Conservation (phyloP, 768 basidiomycete genomes). For the Erythrobasidium yunnanense region DNA sequence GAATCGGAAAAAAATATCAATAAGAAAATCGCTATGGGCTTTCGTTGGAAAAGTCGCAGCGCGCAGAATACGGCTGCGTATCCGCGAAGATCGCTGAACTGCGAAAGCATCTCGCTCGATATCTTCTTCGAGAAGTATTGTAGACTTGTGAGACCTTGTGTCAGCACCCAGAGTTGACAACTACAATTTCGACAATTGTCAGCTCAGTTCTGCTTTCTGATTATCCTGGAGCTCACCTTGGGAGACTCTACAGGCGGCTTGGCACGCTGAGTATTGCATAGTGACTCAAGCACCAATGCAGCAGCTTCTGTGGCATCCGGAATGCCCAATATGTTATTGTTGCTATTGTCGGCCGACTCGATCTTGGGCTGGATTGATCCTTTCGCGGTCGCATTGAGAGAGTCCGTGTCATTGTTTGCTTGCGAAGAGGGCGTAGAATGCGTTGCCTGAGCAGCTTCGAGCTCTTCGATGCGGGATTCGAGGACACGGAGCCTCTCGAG, state of each 20-base stretch:
- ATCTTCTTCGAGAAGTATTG: neutral
- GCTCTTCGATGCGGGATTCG: constrained; percentile 5
- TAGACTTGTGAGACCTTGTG: neutral
- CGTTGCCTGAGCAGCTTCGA: neutral
- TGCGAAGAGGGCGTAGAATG: neutral
- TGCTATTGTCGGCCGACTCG: neutral
- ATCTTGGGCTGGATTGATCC: neutral
- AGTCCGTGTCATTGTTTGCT: no score
- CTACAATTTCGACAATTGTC: no score
- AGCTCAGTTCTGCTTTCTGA: no score
- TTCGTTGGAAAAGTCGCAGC: neutral
- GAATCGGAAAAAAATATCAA: neutral
- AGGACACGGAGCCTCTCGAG: neutral
- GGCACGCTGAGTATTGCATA: neutral
- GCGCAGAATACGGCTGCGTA: neutral
- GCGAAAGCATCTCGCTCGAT: neutral
- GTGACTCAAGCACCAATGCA: neutral
- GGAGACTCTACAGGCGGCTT: no score
- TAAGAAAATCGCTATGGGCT: neutral
- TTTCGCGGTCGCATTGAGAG: no score
- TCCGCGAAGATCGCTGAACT: neutral
- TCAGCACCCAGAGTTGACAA: no score
- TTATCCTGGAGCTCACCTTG: no score
- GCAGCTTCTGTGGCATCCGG: neutral
- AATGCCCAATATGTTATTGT: no score